Evolutionary conservation across 805 yeast species (phyloP).

Genomic region (Isabelozyma rhagii): DNA sequence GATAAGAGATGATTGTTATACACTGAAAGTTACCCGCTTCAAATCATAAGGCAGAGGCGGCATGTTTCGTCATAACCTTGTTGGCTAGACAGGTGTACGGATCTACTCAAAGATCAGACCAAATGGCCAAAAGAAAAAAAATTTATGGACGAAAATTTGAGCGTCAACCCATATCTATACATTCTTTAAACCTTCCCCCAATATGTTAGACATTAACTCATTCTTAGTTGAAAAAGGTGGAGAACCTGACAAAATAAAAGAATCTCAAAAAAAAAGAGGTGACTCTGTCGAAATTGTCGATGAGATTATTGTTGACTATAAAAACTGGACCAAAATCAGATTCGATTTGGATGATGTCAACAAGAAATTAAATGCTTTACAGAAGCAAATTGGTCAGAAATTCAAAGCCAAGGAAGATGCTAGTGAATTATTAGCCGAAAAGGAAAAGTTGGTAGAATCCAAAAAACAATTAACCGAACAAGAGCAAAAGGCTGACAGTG

Average conservation of each 20-base stretch:
- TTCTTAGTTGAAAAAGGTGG: constrained; percentile 98
- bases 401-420: constrained; percentile 97
- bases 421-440: constrained; percentile 71
- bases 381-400: constrained; percentile 89
- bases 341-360: constrained; percentile 88
- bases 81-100: no score
- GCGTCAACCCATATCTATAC: background rate
- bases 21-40: no score
- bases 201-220: constrained; percentile 87
- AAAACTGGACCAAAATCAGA: constrained; percentile 78
- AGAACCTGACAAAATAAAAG: constrained; percentile 81
- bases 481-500: constrained; percentile 79
- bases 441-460: constrained; percentile 68
- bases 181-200: background rate
- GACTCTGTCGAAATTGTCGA: constrained; percentile 93
- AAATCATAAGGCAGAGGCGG: no score
- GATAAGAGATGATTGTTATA: no score
- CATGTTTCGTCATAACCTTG: no score
- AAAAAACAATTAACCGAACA: constrained; percentile 62
- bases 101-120: background rate
- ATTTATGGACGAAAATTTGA: background rate
- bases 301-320: constrained; percentile 88
- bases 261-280: constrained; percentile 91
- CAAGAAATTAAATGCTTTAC: constrained; percentile 83
- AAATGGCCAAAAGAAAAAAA: background rate